phyloP scores from a whole-genome alignment of 768 basidiomycete genomes.

The Agrocybe pediades region DNA sequence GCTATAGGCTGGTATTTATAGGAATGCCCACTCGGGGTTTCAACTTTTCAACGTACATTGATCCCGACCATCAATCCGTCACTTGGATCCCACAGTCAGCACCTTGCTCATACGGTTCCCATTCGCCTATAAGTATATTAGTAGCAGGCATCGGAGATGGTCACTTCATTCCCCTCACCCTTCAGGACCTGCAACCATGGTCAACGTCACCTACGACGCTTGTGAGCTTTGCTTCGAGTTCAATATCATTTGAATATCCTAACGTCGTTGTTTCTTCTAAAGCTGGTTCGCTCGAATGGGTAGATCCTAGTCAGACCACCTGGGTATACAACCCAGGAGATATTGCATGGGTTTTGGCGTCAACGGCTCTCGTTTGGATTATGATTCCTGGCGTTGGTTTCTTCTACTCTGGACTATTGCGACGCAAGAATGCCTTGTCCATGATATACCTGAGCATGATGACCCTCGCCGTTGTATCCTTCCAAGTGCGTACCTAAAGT shows the following conservation, averaged over 20 bases:
- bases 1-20: not conserved
- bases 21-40: not conserved
- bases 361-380: conserved; percentile 81
- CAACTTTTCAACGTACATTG: not conserved
- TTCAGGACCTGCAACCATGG: conserved; percentile 20
- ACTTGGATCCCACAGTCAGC: not conserved
- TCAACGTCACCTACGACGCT: conserved; percentile 35
- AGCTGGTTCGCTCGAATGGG: conserved; percentile 24
- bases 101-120: not conserved
- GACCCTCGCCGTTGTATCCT: conserved; percentile 77
- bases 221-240: conserved; percentile 22
- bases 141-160: conserved; percentile 1
- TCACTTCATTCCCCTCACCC: conserved; percentile 2
- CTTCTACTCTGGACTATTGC: conserved; percentile 88
- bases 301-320: conserved; percentile 15
- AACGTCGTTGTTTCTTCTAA: not conserved
- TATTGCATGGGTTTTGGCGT: conserved; percentile 64
- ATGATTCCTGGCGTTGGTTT: conserved; percentile 88
- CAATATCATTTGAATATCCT: not conserved
- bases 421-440: conserved; percentile 91
- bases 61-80: not conserved
- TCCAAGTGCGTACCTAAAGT: conserved; percentile 69
- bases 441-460: conserved; percentile 87
- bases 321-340: conserved; percentile 49
- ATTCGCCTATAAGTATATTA: not conserved